Base-by-base conservation (phyloP, 2,329 filamentous ascomycete species). In the Aspergillus ibericus region DNA sequence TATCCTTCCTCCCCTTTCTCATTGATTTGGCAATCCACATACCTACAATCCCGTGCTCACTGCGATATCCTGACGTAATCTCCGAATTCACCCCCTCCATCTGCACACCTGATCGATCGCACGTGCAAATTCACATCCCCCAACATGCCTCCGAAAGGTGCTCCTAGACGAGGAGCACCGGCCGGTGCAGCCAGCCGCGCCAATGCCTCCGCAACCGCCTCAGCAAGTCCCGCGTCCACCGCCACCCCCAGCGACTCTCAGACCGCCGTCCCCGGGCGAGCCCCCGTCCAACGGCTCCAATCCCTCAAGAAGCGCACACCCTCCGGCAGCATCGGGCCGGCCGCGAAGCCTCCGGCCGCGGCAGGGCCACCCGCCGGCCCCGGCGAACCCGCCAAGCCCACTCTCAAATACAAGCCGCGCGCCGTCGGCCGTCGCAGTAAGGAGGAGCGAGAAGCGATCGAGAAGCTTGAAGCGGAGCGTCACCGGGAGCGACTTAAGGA, bases 381-480 rank as follows among this genome's bases (percentile, higher is more conserved):
- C 9, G 69, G 70, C 10, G 71, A 74, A 47, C 60, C 70, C 1
- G 62, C 70, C 2, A 77, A 76, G 56, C 75, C 76, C 6, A 69
- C 69, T 2, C 63, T 80, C 32, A 80, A 79, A 60, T 78, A 76
- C 56, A 72, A 77, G 61, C 78, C 78, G 4, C 76, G 75, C 50
- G 71, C 73, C 2, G 72, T 76, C 7, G 66, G 62, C 6, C 77
- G 78, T 12, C 75, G 76, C 49, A 78, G 75, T 60, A 78, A 80
- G 64, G 76, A 77, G 58, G 78, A 80, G 63, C 75, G 78, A 60
- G 77, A 80, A 42, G 75, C 73, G 9, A 72, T 76, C 1, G 74
- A 78, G 66, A 73, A 70, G 52, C 64, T 75, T 7, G 78, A 81
- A 64, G 74, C 73, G 48, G 71, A 79, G 64, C 71, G 77, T 22